A percentile compares a stretch with the other conserved stretches of the same genome.
Conservation (phyloP, 2,329 filamentous ascomycete species). For the Mycosphaerella sp. region DNA sequence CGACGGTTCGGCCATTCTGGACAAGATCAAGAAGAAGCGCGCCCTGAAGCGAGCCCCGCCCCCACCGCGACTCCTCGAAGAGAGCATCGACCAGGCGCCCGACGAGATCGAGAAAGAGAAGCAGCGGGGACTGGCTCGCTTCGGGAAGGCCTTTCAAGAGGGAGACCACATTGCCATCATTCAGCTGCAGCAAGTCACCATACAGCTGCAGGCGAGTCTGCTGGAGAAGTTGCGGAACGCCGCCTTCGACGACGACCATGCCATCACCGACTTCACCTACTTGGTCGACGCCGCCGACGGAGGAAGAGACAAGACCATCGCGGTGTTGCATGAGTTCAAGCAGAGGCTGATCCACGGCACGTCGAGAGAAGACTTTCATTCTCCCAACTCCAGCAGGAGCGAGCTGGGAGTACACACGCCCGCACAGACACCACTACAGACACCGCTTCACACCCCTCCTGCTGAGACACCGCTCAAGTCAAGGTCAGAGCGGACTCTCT, state of each 20-base stretch:
- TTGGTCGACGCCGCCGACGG: slow-evolving; percentile 31
- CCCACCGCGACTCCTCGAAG: slow-evolving; percentile 29
- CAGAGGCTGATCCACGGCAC: slow-evolving; percentile 24
- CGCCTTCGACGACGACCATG: slow-evolving; percentile 28
- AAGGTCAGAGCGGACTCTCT: slow-evolving; percentile 4
- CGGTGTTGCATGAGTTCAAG: slow-evolving; percentile 28
- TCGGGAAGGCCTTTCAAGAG: slow-evolving; percentile 30
- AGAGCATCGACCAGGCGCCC: slow-evolving; percentile 29
- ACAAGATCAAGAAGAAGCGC: slow-evolving; percentile 32
- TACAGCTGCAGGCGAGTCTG: slow-evolving; percentile 29
- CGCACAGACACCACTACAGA: background rate
- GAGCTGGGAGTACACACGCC: slow-evolving; percentile 11
- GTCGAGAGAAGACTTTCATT: slow-evolving; percentile 2
- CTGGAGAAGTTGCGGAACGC: slow-evolving; percentile 30
- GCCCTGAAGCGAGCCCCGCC: slow-evolving; percentile 28
- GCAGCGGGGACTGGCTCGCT: slow-evolving; percentile 27
- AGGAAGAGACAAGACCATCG: slow-evolving; percentile 30
- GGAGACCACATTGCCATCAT: slow-evolving; percentile 32
- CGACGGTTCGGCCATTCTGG: slow-evolving; percentile 29
- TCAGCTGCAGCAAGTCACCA: slow-evolving; percentile 31
- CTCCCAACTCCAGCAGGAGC: slow-evolving; percentile 17
- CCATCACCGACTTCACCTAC: slow-evolving; percentile 27
- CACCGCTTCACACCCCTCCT: slow-evolving; percentile 1
- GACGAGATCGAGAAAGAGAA: slow-evolving; percentile 33
- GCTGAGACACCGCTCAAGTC: slow-evolving; percentile 7